phyloP scores from a whole-genome alignment of 805 yeast species.

The Kregervanrija delftensis region DNA sequence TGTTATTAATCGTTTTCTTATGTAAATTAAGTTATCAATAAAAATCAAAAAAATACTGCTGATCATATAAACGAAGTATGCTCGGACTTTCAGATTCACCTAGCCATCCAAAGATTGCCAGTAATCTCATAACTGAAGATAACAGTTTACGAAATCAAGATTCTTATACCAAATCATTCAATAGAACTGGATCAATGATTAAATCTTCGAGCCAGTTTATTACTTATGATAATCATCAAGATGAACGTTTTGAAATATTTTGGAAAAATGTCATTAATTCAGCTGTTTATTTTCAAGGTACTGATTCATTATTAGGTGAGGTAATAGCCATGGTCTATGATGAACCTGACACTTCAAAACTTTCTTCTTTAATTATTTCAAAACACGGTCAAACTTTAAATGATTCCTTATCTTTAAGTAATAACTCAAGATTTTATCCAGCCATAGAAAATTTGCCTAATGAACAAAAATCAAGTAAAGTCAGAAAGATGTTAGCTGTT shows the following conservation, averaged over 20 bases:
- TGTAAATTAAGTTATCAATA: too few relatives aligned
- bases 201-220: slow-evolving; percentile 14
- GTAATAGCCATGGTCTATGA: slow-evolving; percentile 46
- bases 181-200: slow-evolving; percentile 6
- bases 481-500: slow-evolving; percentile 71
- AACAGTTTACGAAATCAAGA: too few relatives aligned
- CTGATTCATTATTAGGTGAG: slow-evolving; percentile 41
- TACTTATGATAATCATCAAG: neutral
- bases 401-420: slow-evolving; percentile 49
- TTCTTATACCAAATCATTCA: too few relatives aligned
- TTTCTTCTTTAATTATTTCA: slow-evolving; percentile 52
- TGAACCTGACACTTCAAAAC: slow-evolving; percentile 35
- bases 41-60: too few relatives aligned
- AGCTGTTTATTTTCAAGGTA: slow-evolving; percentile 48
- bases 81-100: too few relatives aligned
- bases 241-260: slow-evolving; percentile 13
- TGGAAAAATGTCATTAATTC: slow-evolving; percentile 40
- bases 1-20: too few relatives aligned
- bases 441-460: slow-evolving; percentile 65
- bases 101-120: too few relatives aligned
- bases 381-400: slow-evolving; percentile 61
- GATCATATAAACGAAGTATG: too few relatives aligned
- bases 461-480: slow-evolving; percentile 45
- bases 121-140: too few relatives aligned
- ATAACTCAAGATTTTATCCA: slow-evolving; percentile 64